Evolutionary conservation across 2,329 filamentous ascomycete species (phyloP).

Genomic region (Didymella pomorum): DNA sequence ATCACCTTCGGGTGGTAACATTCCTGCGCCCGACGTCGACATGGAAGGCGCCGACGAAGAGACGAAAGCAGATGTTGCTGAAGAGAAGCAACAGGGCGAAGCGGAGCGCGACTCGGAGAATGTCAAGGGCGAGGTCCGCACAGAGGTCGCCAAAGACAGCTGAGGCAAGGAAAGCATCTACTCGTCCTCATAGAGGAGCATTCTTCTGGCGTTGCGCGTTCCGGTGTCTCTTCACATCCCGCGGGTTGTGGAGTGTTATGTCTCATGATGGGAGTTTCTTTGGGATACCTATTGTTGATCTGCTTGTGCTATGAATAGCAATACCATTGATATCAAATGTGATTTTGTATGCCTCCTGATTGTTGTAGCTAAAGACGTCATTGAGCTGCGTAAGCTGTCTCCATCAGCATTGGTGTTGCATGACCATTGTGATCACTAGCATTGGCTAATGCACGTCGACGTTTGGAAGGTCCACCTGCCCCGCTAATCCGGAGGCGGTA

Average conservation of each 20-base stretch:
- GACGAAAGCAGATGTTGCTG: constrained; percentile 28
- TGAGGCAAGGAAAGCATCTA: constrained; percentile 4
- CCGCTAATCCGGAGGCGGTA: constrained; percentile 24
- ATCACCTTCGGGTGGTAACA: constrained; percentile 31
- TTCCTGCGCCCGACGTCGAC: constrained; percentile 41
- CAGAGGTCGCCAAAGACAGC: constrained; percentile 39
- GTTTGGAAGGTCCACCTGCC: constrained; percentile 7
- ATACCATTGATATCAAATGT: background rate
- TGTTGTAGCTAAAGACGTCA: background rate
- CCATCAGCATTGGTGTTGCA: background rate
- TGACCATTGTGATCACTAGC: background rate
- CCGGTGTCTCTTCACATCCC: constrained; percentile 18
- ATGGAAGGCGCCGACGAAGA: constrained; percentile 39
- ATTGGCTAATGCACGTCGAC: constrained; percentile 10
- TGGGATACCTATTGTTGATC: background rate
- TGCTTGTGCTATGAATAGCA: constrained; percentile 1
- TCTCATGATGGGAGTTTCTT: constrained; percentile 20
- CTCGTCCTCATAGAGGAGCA: constrained; percentile 6
- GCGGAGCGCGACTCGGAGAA: constrained; percentile 42
- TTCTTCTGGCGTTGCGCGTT: constrained; percentile 25
- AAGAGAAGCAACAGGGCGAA: constrained; percentile 38
- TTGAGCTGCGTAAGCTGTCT: constrained; percentile 4
- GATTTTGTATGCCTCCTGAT: background rate
- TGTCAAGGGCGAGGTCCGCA: constrained; percentile 42
- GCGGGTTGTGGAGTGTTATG: constrained; percentile 25